These are phyloP conservation scores for Tulasnella sp. DNA, from an alignment of 768 basidiomycete species.

Conservation along the genomic window DNA sequence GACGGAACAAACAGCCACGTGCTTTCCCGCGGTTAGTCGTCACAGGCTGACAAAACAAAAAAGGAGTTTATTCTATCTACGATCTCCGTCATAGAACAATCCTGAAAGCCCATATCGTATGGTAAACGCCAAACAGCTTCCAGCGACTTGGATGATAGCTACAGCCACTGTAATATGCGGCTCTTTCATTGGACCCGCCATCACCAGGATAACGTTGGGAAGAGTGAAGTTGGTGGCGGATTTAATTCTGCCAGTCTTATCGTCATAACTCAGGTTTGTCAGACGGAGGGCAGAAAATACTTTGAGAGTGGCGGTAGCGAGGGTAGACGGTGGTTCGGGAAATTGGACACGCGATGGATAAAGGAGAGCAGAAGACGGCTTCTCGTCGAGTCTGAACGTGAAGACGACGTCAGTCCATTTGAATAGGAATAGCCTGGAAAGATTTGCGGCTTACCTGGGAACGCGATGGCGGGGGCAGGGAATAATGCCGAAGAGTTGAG, in stretches of 20 bases:
- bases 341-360: conserved; percentile 66
- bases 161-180: conserved; percentile 64
- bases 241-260: conserved; percentile 44
- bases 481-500: conserved; percentile 89
- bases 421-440: background rate
- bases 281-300: conserved; percentile 56
- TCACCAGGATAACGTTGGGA: conserved; percentile 73
- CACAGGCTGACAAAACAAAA: background rate
- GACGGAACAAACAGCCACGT: background rate
- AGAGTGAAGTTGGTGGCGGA: conserved; percentile 87
- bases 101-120: conserved; percentile 86
- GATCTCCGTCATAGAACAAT: conserved; percentile 85
- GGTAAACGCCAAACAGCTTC: conserved; percentile 74
- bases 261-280: conserved; percentile 52
- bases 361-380: conserved; percentile 44
- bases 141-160: conserved; percentile 65
- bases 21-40: background rate
- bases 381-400: conserved; percentile 56
- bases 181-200: conserved; percentile 79
- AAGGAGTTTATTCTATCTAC: conserved; percentile 42
- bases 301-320: conserved; percentile 50
- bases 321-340: conserved; percentile 45
- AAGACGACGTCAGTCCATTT: background rate
- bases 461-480: conserved; percentile 92
- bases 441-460: conserved; percentile 53